A percentile compares a stretch with the other conserved stretches of the same genome.
Conservation (phyloP, 371 early-diverging fungal genomes). For the Dichotomocladium elegans region DNA sequence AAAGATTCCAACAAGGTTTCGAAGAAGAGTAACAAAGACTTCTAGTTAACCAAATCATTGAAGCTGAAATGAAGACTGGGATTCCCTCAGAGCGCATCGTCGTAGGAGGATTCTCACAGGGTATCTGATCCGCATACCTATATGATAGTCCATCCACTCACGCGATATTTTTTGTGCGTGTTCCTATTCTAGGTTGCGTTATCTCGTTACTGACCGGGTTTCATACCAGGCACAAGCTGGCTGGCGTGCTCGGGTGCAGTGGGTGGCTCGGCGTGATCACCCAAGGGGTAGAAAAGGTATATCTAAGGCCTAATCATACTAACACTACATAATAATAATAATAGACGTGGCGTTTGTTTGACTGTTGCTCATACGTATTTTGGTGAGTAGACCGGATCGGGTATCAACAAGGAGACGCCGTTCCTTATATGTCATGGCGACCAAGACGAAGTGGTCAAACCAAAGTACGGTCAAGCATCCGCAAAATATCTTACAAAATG, state of each 20-base stretch:
- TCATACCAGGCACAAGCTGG: constrained; percentile 66
- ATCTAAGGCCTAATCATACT: no score
- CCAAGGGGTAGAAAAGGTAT: not conserved
- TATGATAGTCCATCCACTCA: not conserved
- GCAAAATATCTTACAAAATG: constrained; percentile 60
- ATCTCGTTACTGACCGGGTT: constrained; percentile 72
- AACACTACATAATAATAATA: no score
- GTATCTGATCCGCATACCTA: constrained; percentile 31
- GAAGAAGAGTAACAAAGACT: not conserved
- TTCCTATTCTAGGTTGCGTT: constrained; percentile 59
- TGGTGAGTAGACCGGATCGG: constrained; percentile 3
- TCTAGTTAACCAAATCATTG: constrained; percentile 69
- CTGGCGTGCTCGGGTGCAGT: constrained; percentile 65
- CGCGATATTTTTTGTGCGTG: not conserved
- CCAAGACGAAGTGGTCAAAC: constrained; percentile 73
- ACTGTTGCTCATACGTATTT: no score
- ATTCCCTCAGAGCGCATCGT: constrained; percentile 85
- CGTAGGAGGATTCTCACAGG: constrained; percentile 95
- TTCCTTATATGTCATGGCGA: constrained; percentile 89
- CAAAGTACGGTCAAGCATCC: constrained; percentile 67
- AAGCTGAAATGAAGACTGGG: constrained; percentile 68
- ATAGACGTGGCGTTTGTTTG: no score
- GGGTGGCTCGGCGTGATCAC: constrained; percentile 76
- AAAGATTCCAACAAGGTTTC: not conserved
- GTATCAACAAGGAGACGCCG: constrained; percentile 66